Conservation (phyloP, 331 rosid species). For the Quercus phellos region DNA sequence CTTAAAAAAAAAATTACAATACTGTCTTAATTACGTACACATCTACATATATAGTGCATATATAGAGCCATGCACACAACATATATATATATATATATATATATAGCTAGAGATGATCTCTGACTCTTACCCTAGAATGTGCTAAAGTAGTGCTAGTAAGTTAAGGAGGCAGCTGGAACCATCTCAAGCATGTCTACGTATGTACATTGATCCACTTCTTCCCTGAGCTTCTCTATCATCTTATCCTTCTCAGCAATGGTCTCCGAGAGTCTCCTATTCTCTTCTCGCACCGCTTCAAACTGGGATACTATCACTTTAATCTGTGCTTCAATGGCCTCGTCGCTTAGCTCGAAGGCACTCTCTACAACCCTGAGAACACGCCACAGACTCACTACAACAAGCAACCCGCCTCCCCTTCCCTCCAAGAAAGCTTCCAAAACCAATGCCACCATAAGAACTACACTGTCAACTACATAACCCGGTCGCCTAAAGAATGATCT, state of each 20-base stretch:
- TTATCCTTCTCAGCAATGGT: constrained; percentile 33
- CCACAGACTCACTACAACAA: constrained; percentile 69
- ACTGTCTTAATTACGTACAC: too few species aligned
- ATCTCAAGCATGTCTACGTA: background rate
- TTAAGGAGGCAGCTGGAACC: background rate
- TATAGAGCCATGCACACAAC: too few species aligned
- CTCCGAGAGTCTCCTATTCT: constrained; percentile 40
- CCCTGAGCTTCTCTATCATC: constrained; percentile 34
- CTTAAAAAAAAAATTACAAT: too few species aligned
- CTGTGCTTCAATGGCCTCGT: constrained; percentile 73
- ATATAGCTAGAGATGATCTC: too few species aligned
- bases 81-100: too few species aligned
- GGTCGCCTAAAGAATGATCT: constrained; percentile 36
- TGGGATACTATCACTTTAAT: constrained; percentile 46
- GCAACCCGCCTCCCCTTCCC: constrained; percentile 59
- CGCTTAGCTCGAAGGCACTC: constrained; percentile 69
- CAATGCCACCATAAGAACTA: constrained; percentile 48
- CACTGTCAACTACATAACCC: constrained; percentile 54
- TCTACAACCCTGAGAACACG: constrained; percentile 68
- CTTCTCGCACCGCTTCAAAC: constrained; percentile 46
- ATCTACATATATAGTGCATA: too few species aligned
- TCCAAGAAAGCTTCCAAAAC: constrained; percentile 47
- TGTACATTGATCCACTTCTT: constrained; percentile 33
- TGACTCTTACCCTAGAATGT: background rate
- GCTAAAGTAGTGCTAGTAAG: background rate